These are phyloP conservation scores for Platanus orientalis DNA, from an alignment of 164 flowering plant genomes.

Conservation along the genomic window DNA sequence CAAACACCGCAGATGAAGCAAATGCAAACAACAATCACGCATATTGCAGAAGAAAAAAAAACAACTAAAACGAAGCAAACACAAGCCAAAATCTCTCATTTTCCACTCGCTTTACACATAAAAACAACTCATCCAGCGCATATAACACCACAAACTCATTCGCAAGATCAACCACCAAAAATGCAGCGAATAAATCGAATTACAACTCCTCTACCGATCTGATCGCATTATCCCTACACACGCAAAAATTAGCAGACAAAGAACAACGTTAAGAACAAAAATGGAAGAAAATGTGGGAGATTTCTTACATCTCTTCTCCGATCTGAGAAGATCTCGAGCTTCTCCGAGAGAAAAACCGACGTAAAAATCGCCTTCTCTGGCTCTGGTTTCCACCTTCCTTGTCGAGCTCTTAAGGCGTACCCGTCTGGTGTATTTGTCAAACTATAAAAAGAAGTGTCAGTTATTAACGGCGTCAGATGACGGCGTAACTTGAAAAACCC, in stretches of 20 bases:
- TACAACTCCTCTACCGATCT: conserved; percentile 4
- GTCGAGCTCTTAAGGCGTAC: conserved; percentile 2
- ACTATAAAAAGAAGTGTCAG: background rate
- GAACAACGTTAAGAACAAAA: conserved; percentile 3
- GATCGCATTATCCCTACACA: conserved; percentile 15
- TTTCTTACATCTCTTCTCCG: conserved; percentile 28
- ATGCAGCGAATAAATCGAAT: background rate
- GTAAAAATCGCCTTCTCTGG: background rate
- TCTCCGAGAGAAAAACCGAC: background rate
- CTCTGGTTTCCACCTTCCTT: conserved; percentile 3
- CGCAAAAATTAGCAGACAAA: conserved; percentile 5
- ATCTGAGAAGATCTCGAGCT: conserved; percentile 30
- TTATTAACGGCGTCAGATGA: conserved; percentile 22
- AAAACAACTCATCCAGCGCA: background rate
- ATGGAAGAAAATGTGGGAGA: conserved; percentile 3
- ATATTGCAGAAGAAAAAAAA: background rate
- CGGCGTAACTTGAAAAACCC: conserved; percentile 17
- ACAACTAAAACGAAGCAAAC: no score
- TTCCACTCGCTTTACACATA: background rate
- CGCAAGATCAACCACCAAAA: conserved; percentile 9
- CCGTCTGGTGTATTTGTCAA: background rate
- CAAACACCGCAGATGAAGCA: background rate
- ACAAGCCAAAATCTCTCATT: conserved; percentile 1
- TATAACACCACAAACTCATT: background rate
- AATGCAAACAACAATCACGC: background rate